Evolutionary conservation across 169 alveolate genomes (phyloP), one percentile per base, ranked within the genome.

Genomic region (Theileria equi): DNA sequence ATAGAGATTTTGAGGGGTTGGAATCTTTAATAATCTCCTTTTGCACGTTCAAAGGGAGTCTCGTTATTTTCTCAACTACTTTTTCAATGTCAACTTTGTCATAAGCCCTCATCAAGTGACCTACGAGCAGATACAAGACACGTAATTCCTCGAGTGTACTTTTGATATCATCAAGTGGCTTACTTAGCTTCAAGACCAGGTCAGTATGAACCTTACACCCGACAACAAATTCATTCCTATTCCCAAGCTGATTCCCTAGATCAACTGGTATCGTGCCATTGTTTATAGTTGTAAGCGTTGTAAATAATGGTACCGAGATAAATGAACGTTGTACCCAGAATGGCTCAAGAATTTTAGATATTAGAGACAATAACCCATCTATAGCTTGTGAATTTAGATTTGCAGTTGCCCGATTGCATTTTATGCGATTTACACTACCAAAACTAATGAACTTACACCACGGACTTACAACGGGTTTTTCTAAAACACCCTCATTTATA

Each of bases 391-490:
- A 63, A 0, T 72, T 76, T 17, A 60, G 8, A 25, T 59, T 41
- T 4, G 85, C 57, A 3, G 53, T 23, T n/a, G 66, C 43, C 16
- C 70, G 36, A 48, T 53, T 49, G 34, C 76, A 47, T 19, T 63
- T 34, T 35, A 40, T 3, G 41, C 29, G 25, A 17, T 54, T 66
- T 23, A 25, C 23, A 16, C 63, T 58, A 28, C 50, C 23, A 48
- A 64, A 63, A 0, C 52, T 25, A 41, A 73, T 71, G 44, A 73
- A 73, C 31, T 61, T 73, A 34, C 83, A 73, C 83, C 83, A 73
- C 7, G 83, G 83, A 43, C 68, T 58, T 28, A 60, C 13, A n/a
- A 63, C 47, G 3, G 83, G 83, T 13, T 54, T 63, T 28, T 66
- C 67, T 13, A 68, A 62, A n/a, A 29, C 52, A 43, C 72, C 78